Percentiles rank a stretch among this genome's conserved stretches.
Conservation (phyloP, 768 basidiomycete genomes). For the Boletus reticuloceps region DNA sequence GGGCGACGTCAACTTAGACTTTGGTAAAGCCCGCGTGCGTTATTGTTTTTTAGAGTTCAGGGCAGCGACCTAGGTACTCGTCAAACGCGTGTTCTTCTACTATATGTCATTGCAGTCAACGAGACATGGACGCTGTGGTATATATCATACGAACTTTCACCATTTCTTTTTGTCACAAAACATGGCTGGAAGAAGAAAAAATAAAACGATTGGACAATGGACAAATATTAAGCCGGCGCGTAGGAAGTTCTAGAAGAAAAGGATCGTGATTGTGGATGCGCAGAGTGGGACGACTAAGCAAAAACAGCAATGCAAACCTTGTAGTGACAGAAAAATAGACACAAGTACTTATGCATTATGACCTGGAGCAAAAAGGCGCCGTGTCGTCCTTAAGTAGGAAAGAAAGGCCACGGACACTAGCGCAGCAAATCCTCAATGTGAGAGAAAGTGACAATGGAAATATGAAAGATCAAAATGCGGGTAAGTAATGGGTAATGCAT, state of each 20-base stretch:
- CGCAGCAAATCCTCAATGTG: slow-evolving; percentile 19
- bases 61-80: too few species aligned
- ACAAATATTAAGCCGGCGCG: slow-evolving; percentile 21
- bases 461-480: slow-evolving; percentile 13
- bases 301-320: slow-evolving; percentile 32
- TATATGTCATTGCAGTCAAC: too few species aligned
- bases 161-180: slow-evolving; percentile 4
- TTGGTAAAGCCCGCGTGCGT: too few species aligned
- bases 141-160: slow-evolving; percentile 2
- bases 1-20: too few species aligned
- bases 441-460: not conserved
- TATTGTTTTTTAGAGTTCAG: too few species aligned
- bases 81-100: too few species aligned
- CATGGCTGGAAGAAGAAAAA: not conserved
- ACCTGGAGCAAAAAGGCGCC: slow-evolving; percentile 23
- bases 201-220: not conserved
- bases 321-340: slow-evolving; percentile 24
- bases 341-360: slow-evolving; percentile 24
- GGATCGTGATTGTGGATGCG: slow-evolving; percentile 27
- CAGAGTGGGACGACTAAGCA: slow-evolving; percentile 10
- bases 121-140: not conserved
- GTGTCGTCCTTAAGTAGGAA: slow-evolving; percentile 26
- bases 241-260: slow-evolving; percentile 15
- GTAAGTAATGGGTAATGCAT: slow-evolving; percentile 29
- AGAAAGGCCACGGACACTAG: slow-evolving; percentile 20